Percentiles rank a stretch among this genome's conserved stretches.
Evolutionary conservation across 768 basidiomycete species (phyloP).

Genomic region (Pilatotrama ljubarskyi): DNA sequence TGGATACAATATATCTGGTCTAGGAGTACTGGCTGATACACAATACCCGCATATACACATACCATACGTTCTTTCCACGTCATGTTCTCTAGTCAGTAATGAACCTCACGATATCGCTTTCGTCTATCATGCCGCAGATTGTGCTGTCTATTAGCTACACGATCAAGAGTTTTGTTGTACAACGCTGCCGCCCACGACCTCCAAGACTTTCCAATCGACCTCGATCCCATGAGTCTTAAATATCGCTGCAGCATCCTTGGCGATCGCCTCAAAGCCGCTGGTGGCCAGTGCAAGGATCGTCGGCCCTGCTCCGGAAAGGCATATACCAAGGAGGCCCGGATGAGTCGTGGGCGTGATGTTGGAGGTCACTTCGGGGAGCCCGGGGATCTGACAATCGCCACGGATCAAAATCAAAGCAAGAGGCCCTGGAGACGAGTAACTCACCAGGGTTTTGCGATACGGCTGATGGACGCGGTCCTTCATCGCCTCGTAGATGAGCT

Average conservation of each 20-base stretch:
- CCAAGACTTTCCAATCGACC: slow-evolving; percentile 88
- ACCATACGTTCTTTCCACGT: neutral
- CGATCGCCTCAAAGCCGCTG: slow-evolving; percentile 79
- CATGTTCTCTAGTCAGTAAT: slow-evolving; percentile 16
- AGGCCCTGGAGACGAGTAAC: slow-evolving; percentile 28
- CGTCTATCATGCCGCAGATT: neutral
- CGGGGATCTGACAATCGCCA: slow-evolving; percentile 72
- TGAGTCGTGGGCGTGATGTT: slow-evolving; percentile 85
- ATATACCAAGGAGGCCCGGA: slow-evolving; percentile 95
- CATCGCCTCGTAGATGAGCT: slow-evolving; percentile 99
- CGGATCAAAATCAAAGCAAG: neutral
- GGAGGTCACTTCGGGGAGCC: slow-evolving; percentile 89
- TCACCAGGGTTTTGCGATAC: slow-evolving; percentile 82
- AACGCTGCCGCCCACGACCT: slow-evolving; percentile 53
- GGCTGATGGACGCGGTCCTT: slow-evolving; percentile 98
- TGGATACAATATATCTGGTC: slow-evolving; percentile 3
- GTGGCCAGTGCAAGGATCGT: slow-evolving; percentile 96
- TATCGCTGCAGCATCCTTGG: slow-evolving; percentile 73
- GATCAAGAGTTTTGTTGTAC: slow-evolving; percentile 21
- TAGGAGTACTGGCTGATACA: slow-evolving; percentile 16
- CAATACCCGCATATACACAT: slow-evolving; percentile 15
- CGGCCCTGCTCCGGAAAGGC: slow-evolving; percentile 96
- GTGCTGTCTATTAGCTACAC: neutral
- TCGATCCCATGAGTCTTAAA: slow-evolving; percentile 72
- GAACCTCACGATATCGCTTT: slow-evolving; percentile 14